phyloP scores from a whole-genome alignment of 768 basidiomycete genomes.

The Tulasnella sp. region DNA sequence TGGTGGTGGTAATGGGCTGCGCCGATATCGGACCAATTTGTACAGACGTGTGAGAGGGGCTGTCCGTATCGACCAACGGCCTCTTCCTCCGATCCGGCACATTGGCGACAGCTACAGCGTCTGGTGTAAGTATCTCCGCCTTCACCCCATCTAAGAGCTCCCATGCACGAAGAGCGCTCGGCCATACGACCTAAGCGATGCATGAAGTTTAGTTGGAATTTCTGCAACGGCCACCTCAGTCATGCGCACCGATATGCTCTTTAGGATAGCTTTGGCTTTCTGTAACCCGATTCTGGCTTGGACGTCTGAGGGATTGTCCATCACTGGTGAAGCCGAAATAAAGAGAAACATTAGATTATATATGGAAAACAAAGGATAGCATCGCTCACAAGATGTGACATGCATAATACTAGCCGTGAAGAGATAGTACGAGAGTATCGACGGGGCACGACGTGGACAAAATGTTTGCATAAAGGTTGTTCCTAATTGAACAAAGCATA shows the following conservation, averaged over 20 bases:
- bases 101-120: neutral
- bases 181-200: constrained; percentile 22
- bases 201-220: no score
- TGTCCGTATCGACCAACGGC: neutral
- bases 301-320: constrained; percentile 30
- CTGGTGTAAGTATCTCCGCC: constrained; percentile 10
- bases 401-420: constrained; percentile 26
- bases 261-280: constrained; percentile 17
- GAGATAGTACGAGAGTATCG: constrained; percentile 25
- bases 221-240: no score
- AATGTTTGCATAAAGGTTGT: constrained; percentile 22
- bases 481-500: constrained; percentile 10
- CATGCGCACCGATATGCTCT: neutral
- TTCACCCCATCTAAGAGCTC: constrained; percentile 20
- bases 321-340: constrained; percentile 10
- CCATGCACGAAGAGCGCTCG: constrained; percentile 20
- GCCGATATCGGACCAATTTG: no score
- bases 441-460: constrained; percentile 22
- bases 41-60: neutral
- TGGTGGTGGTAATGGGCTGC: no score
- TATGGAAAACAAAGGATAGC: no score
- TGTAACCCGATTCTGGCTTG: constrained; percentile 17
- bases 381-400: constrained; percentile 12
- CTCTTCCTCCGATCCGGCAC: neutral
- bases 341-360: no score